Evolutionary conservation across 805 yeast species (phyloP).

Genomic region (Candida xyloterini): DNA sequence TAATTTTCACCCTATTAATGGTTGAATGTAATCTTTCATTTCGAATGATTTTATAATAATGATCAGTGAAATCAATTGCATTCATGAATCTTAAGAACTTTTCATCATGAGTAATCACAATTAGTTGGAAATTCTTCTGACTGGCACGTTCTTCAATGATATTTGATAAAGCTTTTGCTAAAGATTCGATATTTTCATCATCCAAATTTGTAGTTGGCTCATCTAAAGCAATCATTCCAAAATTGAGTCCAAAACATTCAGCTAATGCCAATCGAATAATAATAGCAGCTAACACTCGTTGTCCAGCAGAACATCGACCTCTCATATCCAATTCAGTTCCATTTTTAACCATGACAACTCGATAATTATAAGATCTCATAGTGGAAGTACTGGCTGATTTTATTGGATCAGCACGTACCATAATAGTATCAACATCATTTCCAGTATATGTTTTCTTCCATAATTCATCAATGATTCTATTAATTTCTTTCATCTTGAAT

Average conservation of each 20-base stretch:
- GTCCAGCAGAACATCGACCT: constrained; percentile 98
- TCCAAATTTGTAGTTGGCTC: constrained; percentile 98
- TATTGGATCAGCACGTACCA: constrained; percentile 76
- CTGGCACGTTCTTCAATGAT: constrained; percentile 71
- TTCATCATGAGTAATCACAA: constrained; percentile 96
- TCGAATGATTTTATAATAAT: constrained; percentile 77
- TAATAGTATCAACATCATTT: constrained; percentile 88
- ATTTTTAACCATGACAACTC: constrained; percentile 93
- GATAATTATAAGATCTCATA: constrained; percentile 78
- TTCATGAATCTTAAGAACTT: constrained; percentile 81
- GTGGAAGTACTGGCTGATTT: constrained; percentile 17
- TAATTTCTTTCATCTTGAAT: constrained; percentile 88
- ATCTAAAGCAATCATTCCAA: constrained; percentile 94
- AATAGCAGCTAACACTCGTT: constrained; percentile 88
- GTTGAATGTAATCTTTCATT: constrained; percentile 79
- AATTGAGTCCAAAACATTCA: constrained; percentile 90
- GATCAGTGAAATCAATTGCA: constrained; percentile 82
- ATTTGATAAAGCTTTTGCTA: constrained; percentile 73
- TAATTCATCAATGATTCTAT: constrained; percentile 79
- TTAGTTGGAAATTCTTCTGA: constrained; percentile 88
- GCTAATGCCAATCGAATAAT: constrained; percentile 88
- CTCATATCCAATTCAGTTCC: constrained; percentile 95
- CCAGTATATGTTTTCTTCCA: constrained; percentile 96
- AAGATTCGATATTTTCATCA: constrained; percentile 79
- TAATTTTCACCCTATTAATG: constrained; percentile 41